These are phyloP conservation scores for Epichloe sp. DNA, from an alignment of 2,329 filamentous ascomycete genomes.

Conservation along the genomic window DNA sequence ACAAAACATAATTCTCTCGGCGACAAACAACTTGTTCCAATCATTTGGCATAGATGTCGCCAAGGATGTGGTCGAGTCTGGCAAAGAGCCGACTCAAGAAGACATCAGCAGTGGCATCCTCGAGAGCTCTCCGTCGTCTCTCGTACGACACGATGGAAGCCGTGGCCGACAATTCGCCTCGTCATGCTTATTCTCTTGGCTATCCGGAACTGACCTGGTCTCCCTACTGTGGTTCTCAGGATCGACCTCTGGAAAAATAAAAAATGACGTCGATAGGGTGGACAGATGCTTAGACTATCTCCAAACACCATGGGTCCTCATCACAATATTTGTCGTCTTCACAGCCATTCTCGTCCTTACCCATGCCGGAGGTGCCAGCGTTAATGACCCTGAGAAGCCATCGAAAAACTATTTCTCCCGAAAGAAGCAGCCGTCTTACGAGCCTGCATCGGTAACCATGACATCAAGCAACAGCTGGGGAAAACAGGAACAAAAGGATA, in stretches of 20 bases:
- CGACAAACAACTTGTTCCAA: slow-evolving; percentile 18
- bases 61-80: slow-evolving; percentile 3
- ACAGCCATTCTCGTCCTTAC: too few relatives aligned
- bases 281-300: too few relatives aligned
- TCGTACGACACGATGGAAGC: slow-evolving; percentile 17
- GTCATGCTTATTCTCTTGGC: slow-evolving; percentile 17
- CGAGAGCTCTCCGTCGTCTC: slow-evolving; percentile 17
- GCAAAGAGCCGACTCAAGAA: not conserved
- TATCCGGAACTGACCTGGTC: slow-evolving; percentile 15
- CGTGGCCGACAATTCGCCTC: slow-evolving; percentile 20
- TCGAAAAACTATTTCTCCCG: slow-evolving; percentile 5
- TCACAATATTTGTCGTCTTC: too few relatives aligned
- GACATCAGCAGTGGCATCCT: not conserved
- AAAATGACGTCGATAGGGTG: too few relatives aligned
- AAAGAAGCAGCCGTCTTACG: slow-evolving; percentile 6
- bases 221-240: too few relatives aligned
- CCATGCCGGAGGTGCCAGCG: too few relatives aligned
- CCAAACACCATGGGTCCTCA: too few relatives aligned
- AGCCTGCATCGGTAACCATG: slow-evolving; percentile 5
- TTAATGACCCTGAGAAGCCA: slow-evolving; percentile 1
- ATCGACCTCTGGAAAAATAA: too few relatives aligned
- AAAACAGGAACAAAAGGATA: not conserved
- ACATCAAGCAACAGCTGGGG: slow-evolving; percentile 2
- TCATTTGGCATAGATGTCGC: slow-evolving; percentile 19
- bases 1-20: slow-evolving; percentile 8